Conservation (phyloP, 2,329 filamentous ascomycete species). For the Byssochlamys sp. region DNA sequence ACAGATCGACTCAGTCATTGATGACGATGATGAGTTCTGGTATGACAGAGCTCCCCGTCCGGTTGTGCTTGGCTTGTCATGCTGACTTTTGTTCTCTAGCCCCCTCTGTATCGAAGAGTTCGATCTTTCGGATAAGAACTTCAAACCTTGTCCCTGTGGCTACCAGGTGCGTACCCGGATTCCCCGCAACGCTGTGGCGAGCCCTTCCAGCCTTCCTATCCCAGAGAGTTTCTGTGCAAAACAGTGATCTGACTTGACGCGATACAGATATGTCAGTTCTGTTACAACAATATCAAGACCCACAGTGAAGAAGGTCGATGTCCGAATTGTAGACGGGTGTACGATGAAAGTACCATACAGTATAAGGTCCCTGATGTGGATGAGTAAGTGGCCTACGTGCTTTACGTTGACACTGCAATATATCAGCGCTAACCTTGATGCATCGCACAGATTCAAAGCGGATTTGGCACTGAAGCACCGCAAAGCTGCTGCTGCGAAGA, state of each 20-base stretch:
- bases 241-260: constrained; percentile 1
- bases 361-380: constrained; percentile 91
- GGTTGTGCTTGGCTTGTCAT: constrained; percentile 1
- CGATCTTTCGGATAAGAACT: constrained; percentile 93
- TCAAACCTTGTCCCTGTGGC: constrained; percentile 90
- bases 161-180: constrained; percentile 66
- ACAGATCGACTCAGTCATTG: constrained; percentile 41
- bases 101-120: constrained; percentile 98
- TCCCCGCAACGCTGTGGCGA: neutral
- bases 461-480: constrained; percentile 61
- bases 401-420: constrained; percentile 1
- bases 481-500: constrained; percentile 78
- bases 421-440: neutral
- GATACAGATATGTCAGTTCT: constrained; percentile 90
- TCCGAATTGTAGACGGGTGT: constrained; percentile 89
- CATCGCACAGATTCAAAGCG: constrained; percentile 37
- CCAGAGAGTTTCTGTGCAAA: neutral
- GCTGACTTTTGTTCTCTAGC: constrained; percentile 41
- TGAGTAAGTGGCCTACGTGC: constrained; percentile 56
- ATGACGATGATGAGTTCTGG: constrained; percentile 42
- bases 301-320: constrained; percentile 89
- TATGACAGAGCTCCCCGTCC: constrained; percentile 16
- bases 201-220: neutral
- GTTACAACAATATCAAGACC: constrained; percentile 97
- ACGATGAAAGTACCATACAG: constrained; percentile 93